Base-by-base conservation (phyloP, 2,329 filamentous ascomycete genomes). In the Aspergillus aculeatus region DNA sequence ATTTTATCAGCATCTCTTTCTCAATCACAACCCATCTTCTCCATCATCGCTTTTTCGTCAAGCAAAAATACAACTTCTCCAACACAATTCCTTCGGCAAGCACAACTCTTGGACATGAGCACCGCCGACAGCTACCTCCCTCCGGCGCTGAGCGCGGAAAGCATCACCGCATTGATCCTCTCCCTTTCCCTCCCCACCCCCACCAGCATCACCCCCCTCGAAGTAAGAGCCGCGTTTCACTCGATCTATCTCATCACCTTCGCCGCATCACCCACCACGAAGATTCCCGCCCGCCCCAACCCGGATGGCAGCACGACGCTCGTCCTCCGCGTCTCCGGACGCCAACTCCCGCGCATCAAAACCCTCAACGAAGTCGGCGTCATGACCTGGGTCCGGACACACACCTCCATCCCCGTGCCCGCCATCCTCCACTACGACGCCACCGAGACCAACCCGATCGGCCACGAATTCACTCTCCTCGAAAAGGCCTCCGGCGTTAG, bases 331-430 rank as follows among this genome's bases (percentile, higher is more conserved):
- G 65, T 77, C 24, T 72, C 75, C 4, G 75, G 76, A 24, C 54
- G 58, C 24, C 75, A 77, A 32, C 35, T 77, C 6, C 75, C 74
- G 4, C n/a, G 56, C 16, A 71, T 72, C 61, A 78, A 78, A 56
- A 77, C 75, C 11, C 41, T 54, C 11, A 78, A 78, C 56, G 75
- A 79, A 62, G 70, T 74, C 3, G 75, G 61, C 19, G 62, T 72
- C 32, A 74, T 78, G 69, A 58, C 53, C 5, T 78, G 74, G 75
- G 50, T 78, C 5, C 24, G 44, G 9, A 44, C 62, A n/a, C 66
- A 74, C 50, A 76, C 74, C 3, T 58, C 50, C 0, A 71, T 78
- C n/a, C 75, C 75, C 6, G 62, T 77, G 4, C 74, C 76, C 1
- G 64, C 56, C 3, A 58, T 77, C 1, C 60, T 78, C 12, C 55